Evolutionary conservation across 2,329 filamentous ascomycete species (phyloP), one percentile per base, ranked within the genome.

Genomic region (Colletotrichum limetticola): DNA sequence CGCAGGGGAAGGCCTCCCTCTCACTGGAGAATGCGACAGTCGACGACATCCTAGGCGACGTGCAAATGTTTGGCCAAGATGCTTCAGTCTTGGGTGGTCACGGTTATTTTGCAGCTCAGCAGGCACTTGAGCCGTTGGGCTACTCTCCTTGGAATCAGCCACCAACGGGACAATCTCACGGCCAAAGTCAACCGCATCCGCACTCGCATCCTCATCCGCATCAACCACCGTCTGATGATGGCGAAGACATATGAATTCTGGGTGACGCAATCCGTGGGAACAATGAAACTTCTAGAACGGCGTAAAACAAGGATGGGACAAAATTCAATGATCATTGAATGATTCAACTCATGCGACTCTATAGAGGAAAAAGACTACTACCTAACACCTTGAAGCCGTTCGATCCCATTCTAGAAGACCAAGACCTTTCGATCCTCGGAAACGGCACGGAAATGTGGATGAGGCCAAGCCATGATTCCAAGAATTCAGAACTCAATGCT

Each of bases 11-110:
- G 3, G 7, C 46, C 8, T 30, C 67, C n/a, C 26, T 71, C 0
- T 46, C 53, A 0, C 57, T 71, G 3, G 62, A 74, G n/a, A 66
- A 71, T 8, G 67, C 71, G 32, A 71, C 68, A 12, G 58, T 74
- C 9, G 68, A 71, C 19, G 72, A 68, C 37, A 73, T 73, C 30
- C 24, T 74, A 19, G 72, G 70, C 6, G 72, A 74, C n/a, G 62
- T 74, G 2, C 69, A 65, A 12, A 74, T 74, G 72, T 74, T 74
- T 30, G 68, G 63, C 1, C 65, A 74, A 9, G 69, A 72, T 9
- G 68, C 59, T 28, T 30, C 55, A 14, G 60, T 32, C 4, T 19
- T 69, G 9, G 37, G 37, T 24, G 69, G 59, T 2, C 24, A 58
- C 24, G 19, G 42, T 16, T 63, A 37, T 49, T 66, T 60, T n/a